phyloP scores from a whole-genome alignment of 2,329 filamentous ascomycete species.

The Hymenoscyphus linearis region DNA sequence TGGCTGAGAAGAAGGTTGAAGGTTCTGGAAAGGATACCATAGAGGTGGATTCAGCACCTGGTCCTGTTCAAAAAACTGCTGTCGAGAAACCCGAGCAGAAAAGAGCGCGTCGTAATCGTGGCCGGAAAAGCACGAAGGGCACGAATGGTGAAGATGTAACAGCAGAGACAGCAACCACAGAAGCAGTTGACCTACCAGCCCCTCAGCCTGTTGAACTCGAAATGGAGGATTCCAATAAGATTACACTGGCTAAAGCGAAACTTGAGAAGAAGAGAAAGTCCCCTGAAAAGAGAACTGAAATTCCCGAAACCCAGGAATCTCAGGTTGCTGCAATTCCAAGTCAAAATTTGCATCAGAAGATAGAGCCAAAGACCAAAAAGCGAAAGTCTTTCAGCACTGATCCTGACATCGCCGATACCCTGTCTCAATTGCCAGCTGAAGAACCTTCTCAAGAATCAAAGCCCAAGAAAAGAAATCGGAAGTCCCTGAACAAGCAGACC shows the following conservation, averaged over 20 bases:
- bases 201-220: neutral
- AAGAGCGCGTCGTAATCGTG: neutral
- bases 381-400: neutral
- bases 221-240: neutral
- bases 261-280: neutral
- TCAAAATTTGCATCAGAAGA: neutral
- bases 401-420: neutral
- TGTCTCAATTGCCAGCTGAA: neutral
- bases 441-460: neutral
- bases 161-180: neutral
- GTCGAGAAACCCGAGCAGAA: slow-evolving; percentile 2
- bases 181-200: neutral
- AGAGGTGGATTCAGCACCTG: neutral
- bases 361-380: neutral
- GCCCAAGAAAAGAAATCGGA: neutral
- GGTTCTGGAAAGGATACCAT: neutral
- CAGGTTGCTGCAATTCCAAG: neutral
- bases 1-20: neutral
- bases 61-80: neutral
- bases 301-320: neutral
- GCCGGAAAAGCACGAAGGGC: neutral
- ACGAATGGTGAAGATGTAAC: neutral
- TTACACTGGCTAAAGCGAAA: neutral
- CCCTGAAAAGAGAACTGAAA: neutral
- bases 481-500: neutral